These are phyloP conservation scores for Apiotrichum domesticum DNA, from an alignment of 1,284 basidiomycete species.

Conservation along the genomic window DNA sequence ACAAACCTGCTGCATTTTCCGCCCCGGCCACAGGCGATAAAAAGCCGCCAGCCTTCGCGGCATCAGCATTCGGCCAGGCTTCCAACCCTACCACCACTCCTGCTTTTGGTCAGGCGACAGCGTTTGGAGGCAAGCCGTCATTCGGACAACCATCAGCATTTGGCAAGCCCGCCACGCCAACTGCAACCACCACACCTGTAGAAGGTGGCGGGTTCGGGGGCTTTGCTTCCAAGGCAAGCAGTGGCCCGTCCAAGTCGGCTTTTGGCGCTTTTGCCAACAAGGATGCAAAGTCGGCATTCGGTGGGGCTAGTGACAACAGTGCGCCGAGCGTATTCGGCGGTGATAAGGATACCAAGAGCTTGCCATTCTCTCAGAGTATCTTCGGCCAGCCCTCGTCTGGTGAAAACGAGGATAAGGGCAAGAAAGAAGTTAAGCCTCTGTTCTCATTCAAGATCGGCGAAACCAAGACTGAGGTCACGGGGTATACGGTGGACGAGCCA, in stretches of 20 bases:
- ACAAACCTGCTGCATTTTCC: constrained; percentile 7
- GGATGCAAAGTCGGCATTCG: too few relatives aligned
- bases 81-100: constrained; percentile 9
- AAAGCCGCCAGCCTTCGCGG: not conserved
- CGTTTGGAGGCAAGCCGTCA: constrained; percentile 1
- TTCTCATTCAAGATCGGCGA: too few relatives aligned
- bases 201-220: constrained; percentile 34
- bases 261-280: not conserved
- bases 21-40: constrained; percentile 1
- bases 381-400: too few relatives aligned
- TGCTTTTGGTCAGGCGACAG: constrained; percentile 13
- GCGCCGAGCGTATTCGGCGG: not conserved
- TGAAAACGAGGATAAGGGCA: too few relatives aligned
- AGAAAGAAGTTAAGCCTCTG: too few relatives aligned
- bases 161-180: constrained; percentile 15
- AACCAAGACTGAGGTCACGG: too few relatives aligned
- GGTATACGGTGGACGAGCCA: too few relatives aligned
- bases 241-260: not conserved
- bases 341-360: constrained; percentile 1
- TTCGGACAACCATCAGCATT: not conserved
- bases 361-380: too few relatives aligned
- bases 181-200: constrained; percentile 13
- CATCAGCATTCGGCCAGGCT: constrained; percentile 1
- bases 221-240: constrained; percentile 24
- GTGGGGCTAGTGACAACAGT: too few relatives aligned